Evolutionary conservation across 164 flowering plant genomes (phyloP).

Genomic region (Stephania yunnanensis): DNA sequence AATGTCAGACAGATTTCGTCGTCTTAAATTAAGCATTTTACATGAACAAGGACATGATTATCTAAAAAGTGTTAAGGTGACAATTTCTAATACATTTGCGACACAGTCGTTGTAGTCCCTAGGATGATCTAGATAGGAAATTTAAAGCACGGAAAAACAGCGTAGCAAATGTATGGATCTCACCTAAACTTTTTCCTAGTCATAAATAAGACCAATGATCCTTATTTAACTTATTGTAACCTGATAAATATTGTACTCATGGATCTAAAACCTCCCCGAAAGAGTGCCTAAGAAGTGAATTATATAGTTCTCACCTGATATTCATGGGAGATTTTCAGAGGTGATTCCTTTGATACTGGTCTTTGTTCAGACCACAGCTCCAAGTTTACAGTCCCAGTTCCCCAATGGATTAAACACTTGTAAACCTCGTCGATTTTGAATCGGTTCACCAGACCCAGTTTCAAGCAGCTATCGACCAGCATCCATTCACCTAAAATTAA

Average conservation of each 20-base stretch:
- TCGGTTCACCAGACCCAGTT: constrained; percentile 54
- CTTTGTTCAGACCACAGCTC: constrained; percentile 90
- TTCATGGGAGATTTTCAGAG: constrained; percentile 58
- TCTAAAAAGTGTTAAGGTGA: too few species aligned
- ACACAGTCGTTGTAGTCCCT: too few species aligned
- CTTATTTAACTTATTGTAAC: too few species aligned
- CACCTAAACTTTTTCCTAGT: too few species aligned
- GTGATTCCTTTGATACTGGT: constrained; percentile 76
- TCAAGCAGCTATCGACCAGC: constrained; percentile 65
- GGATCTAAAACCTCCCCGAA: background rate
- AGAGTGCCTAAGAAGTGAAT: background rate
- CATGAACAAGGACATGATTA: too few species aligned
- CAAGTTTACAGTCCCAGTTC: constrained; percentile 73
- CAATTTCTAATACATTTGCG: too few species aligned
- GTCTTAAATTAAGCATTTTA: too few species aligned
- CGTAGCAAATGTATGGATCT: too few species aligned
- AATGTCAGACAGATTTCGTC: too few species aligned
- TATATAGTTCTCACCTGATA: constrained; percentile 58
- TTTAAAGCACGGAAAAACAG: too few species aligned
- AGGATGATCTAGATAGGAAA: too few species aligned
- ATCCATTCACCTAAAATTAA: constrained; percentile 75
- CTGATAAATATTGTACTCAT: background rate
- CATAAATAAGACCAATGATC: too few species aligned
- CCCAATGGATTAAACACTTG: constrained; percentile 84
- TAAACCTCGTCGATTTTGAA: constrained; percentile 49